Base-by-base conservation (phyloP, 805 yeast genomes). In the Yamadazyma sp. region DNA sequence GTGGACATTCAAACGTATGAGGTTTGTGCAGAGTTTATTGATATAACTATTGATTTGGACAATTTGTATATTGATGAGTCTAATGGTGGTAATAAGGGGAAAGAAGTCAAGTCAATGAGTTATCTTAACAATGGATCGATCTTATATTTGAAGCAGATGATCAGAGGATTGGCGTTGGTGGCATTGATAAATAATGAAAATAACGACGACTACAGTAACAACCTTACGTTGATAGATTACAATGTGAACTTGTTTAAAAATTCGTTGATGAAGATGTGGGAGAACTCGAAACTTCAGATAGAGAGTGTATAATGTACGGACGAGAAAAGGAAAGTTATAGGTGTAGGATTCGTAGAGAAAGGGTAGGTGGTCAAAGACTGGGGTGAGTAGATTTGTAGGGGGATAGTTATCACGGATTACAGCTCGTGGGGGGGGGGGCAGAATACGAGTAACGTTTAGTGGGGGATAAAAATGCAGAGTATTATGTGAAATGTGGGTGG, bases 1-100 rank as follows among this genome's bases (percentile, higher is more conserved):
- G 96, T 91, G 26, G 98, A 91, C 62, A 84, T 88, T 27, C 95
- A 89, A 54, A 86, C 95, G 0, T 93, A 93, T 57, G 97, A 93
- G 58, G 95, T 91, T 2, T 93, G 98, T 60, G 95, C 97, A 0
- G 98, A 93, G 54, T 93, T 93, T 54, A 91, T 93, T 31, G 98
- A 93, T 59, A 93, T 91, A 11, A 82, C 96, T 3, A 82, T 89
- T 17, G 98, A 93, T 54, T 64, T 93, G 46, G 90, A 87, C 50
- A 84, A 84, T 35, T 58, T 84, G 29, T 83, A 84, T 48, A 53
- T 63, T 29, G 70, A 61, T 27, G 50, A 53, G 19, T 20, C 35
- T 9, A 47, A 46, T 18, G 37, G 39, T 14, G 47, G 38, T 35
- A 18, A 18, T n/a, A 28, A 40, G 12, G 37, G 23, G 22, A 60